Evolutionary conservation across 441 rosid genomes (phyloP), one percentile per base, ranked within the genome.

Genomic region (Manihot esculenta): DNA sequence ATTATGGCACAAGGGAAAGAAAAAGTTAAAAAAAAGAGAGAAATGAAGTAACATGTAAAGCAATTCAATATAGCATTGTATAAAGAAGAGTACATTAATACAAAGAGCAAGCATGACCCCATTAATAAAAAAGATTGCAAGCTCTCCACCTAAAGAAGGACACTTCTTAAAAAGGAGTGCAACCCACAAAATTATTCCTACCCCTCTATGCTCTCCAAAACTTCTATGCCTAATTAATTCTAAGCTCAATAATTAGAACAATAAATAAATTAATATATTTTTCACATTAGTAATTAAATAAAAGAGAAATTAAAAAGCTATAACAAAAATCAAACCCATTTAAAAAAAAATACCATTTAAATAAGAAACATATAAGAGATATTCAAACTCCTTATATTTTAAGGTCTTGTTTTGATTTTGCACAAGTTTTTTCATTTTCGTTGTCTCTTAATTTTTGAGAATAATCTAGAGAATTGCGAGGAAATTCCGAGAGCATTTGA

Each of bases 401-500:
- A 24, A 38, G 27, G 2, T 74, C 56, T 14, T 45, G 56, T 27
- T 74, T 74, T 7, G 27, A 53, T 50, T 69, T 66, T 0, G 49
- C 61, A 26, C 50, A 18, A 42, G 41, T 72, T 75, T 61, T 77
- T 14, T 76, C 78, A 13, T 66, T 79, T 35, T 76, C 72, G 5
- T 3, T 53, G 26, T 27, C 74, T 21, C 68, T 76, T 2, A 24
- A 15, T 58, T 66, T 66, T 62, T 51, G 48, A 0, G 33, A 50
- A 59, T 64, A 54, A 5, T 85, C 75, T 0, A 78, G 79, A 0
- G 81, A 82, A 63, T 68, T 77, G 1, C 77, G 87, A 12, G 80
- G 83, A 49, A 78, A 84, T 64, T 94, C 99, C 0, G 97, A 88
- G 20, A 94, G 90, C 80, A 94, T 92, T 83, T 90, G 97, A 74